Evolutionary conservation across 2,329 filamentous ascomycete species (phyloP).

Genomic region (Clonostachys rosea): DNA sequence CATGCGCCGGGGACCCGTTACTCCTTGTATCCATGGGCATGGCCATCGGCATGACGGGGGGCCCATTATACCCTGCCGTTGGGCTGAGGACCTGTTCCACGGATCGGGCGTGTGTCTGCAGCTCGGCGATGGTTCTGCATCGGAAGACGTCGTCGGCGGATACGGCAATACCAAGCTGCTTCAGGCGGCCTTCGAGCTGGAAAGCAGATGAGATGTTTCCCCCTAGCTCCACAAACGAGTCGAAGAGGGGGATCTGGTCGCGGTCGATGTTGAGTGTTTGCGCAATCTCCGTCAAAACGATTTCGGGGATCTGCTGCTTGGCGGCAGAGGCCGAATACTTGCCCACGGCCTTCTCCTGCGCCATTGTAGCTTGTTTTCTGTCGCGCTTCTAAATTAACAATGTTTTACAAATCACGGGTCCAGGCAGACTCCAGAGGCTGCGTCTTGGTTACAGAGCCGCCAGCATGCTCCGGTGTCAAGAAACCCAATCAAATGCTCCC

Average conservation of each 20-base stretch:
- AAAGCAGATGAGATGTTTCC: slow-evolving; percentile 20
- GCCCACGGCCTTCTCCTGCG: background rate
- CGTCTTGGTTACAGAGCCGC: background rate
- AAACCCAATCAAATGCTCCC: too few relatives aligned
- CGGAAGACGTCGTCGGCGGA: slow-evolving; percentile 32
- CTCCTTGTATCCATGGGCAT: background rate
- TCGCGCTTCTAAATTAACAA: too few relatives aligned
- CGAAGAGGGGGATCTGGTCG: slow-evolving; percentile 23
- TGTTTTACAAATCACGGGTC: background rate
- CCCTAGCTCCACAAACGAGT: slow-evolving; percentile 39
- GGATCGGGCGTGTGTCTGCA: slow-evolving; percentile 30
- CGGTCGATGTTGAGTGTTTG: slow-evolving; percentile 26
- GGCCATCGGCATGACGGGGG: background rate
- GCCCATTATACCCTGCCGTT: background rate
- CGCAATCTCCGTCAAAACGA: slow-evolving; percentile 4
- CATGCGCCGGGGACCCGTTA: background rate
- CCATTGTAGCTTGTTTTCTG: too few relatives aligned
- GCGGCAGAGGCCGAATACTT: background rate
- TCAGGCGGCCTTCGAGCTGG: background rate
- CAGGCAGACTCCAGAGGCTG: background rate
- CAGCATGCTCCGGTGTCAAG: background rate
- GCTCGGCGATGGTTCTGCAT: slow-evolving; percentile 36
- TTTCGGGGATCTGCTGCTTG: too few relatives aligned
- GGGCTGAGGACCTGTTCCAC: background rate
- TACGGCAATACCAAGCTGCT: slow-evolving; percentile 16